Evolutionary conservation across 1,284 basidiomycete genomes (phyloP).

Genomic region (Coniferiporia sulphurascens): DNA sequence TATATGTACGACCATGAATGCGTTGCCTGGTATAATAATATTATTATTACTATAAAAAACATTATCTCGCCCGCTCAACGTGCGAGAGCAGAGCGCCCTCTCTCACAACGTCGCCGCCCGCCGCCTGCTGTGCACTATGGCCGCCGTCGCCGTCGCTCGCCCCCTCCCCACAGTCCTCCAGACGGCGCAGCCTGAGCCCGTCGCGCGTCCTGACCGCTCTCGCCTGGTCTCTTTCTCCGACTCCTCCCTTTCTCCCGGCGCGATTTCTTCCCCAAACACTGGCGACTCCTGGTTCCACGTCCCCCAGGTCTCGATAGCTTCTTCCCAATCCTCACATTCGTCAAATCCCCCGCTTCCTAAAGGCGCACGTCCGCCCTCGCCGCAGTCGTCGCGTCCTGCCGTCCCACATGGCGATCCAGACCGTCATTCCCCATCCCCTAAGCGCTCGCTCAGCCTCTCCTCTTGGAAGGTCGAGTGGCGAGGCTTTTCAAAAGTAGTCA

Average conservation of each 20-base stretch:
- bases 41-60: not conserved
- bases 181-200: not conserved
- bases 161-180: conserved; percentile 15
- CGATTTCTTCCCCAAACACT: not conserved
- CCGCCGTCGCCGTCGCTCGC: not conserved
- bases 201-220: not conserved
- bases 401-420: not conserved
- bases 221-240: conserved; percentile 4
- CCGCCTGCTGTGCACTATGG: not conserved
- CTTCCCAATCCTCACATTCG: conserved; percentile 11
- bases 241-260: conserved; percentile 12
- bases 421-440: not conserved
- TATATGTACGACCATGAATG: too few relatives aligned
- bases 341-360: conserved; percentile 12
- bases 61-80: not conserved
- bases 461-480: conserved; percentile 20
- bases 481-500: conserved; percentile 16
- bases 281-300: conserved; percentile 15
- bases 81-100: too few relatives aligned
- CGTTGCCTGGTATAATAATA: too few relatives aligned
- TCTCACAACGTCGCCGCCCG: not conserved
- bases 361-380: conserved; percentile 17
- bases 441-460: conserved; percentile 5
- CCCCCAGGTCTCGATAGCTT: conserved; percentile 4
- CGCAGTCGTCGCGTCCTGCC: conserved; percentile 1